Base-by-base conservation (phyloP, 805 yeast genomes). In the Suhomyces pyralidae region DNA sequence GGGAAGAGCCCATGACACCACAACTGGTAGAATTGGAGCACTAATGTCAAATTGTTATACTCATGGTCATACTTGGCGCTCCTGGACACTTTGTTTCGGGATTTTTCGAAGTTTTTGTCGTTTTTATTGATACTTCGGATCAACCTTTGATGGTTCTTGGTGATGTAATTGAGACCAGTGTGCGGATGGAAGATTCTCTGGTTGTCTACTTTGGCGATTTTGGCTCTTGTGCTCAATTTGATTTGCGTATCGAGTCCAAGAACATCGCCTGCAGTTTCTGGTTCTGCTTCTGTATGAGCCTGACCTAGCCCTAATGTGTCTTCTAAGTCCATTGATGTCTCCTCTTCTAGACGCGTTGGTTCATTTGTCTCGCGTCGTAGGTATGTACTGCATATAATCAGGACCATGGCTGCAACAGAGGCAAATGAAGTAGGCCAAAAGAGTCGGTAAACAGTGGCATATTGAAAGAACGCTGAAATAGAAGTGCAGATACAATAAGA, bases 1-100 rank as follows among this genome's bases (percentile, higher is more conserved):
- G 97, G 96, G 62, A 80, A 90, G 30, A 65, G 58, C 8, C 77
- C 72, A 51, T 75, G 79, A 58, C 79, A 75, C 80, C 80, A 75
- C 24, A 75, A 61, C 55, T 75, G 78, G 60, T 75, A 75, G 58
- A 73, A 75, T 58, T 74, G 76, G 32, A 75, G 57, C 1, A 73
- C 65, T 1, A 71, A 61, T 2, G 69, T 58, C 46, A 75, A 57
- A 51, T 75, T 75, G 15, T 67, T 63, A 42, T 58, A 65, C 53
- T 73, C 78, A 24, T 67, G 65, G n/a, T 68, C 70, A 15, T 56
- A 58, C 40, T 60, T 56, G 3, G 63, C 54, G 15, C 61, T 42
- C 46, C 53, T 45, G 28, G 59, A 46, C 15, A 52, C 25, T 9
- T 51, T 58, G 25, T 53, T 22, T 14, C 51, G 19, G 7, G 46